Percentiles rank a stretch among this genome's conserved stretches.
Conservation (phyloP, 2,329 filamentous ascomycete genomes). For the Paraphaeosphaeria sporulosa region DNA sequence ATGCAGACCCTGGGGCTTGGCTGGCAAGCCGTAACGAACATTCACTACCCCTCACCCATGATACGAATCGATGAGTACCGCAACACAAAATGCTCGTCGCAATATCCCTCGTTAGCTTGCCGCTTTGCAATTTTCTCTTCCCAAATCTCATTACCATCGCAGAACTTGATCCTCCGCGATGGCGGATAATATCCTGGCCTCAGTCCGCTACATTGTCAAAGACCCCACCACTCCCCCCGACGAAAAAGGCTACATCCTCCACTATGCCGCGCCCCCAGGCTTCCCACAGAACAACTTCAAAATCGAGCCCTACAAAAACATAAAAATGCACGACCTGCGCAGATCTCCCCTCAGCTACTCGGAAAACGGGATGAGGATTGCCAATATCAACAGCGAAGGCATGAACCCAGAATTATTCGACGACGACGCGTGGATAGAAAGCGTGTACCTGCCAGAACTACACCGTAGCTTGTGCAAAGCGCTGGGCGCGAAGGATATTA, state of each 20-base stretch:
- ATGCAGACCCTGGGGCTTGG: background rate
- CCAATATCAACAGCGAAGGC: constrained; percentile 9
- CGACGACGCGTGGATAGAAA: constrained; percentile 18
- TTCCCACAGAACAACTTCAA: constrained; percentile 21
- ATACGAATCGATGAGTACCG: background rate
- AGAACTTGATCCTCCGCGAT: constrained; percentile 1
- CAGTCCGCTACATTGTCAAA: constrained; percentile 15
- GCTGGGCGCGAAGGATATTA: constrained; percentile 17
- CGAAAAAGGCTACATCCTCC: constrained; percentile 21
- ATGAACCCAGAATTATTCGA: constrained; percentile 17
- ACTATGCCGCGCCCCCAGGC: constrained; percentile 17
- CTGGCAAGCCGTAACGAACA: background rate
- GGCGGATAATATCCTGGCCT: constrained; percentile 12
- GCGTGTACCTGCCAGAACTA: constrained; percentile 16
- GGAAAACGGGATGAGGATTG: constrained; percentile 12
- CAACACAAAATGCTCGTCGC: background rate
- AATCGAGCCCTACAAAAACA: constrained; percentile 17
- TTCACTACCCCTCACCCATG: background rate
- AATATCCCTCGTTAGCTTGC: too few relatives aligned
- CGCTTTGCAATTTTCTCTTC: background rate
- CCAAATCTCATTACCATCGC: background rate
- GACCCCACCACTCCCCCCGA: constrained; percentile 3
- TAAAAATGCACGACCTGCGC: constrained; percentile 21
- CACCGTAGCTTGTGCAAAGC: constrained; percentile 9
- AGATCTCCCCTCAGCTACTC: constrained; percentile 8